These are phyloP conservation scores for Onygenales sp. DNA, from an alignment of 2,329 filamentous ascomycete species.

Conservation along the genomic window DNA sequence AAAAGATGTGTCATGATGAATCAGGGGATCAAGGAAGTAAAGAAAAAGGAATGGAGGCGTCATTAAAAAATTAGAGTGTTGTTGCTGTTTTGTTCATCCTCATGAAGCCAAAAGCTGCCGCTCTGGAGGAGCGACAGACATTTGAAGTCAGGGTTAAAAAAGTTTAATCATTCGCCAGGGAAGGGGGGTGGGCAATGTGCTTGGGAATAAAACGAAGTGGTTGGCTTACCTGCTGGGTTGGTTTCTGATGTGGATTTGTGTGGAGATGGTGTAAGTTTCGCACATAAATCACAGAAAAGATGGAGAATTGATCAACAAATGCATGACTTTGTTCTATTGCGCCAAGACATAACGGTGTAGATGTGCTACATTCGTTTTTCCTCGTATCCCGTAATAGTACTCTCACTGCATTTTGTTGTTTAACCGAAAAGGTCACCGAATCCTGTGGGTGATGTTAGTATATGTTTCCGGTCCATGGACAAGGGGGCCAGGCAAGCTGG, in stretches of 20 bases:
- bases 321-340: constrained; percentile 11
- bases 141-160: constrained; percentile 55
- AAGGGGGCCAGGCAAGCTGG: not conserved
- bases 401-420: constrained; percentile 17
- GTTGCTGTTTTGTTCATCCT: constrained; percentile 52
- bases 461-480: constrained; percentile 15
- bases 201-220: not conserved
- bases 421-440: constrained; percentile 76
- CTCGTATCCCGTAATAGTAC: constrained; percentile 17
- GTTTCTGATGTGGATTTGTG: not conserved
- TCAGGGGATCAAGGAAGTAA: not conserved
- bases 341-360: constrained; percentile 19
- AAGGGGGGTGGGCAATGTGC: not conserved
- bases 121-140: not conserved
- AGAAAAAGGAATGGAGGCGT: constrained; percentile 24
- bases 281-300: not conserved
- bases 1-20: not conserved
- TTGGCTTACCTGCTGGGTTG: constrained; percentile 9
- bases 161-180: constrained; percentile 48
- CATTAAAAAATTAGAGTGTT: constrained; percentile 68
- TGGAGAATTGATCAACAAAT: constrained; percentile 14
- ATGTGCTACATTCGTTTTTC: constrained; percentile 29
- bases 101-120: constrained; percentile 30
- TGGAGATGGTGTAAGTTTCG: not conserved
- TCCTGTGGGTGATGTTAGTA: constrained; percentile 38